Evolutionary conservation across 768 basidiomycete species (phyloP).

Genomic region (Macrolepiota dolichaula): DNA sequence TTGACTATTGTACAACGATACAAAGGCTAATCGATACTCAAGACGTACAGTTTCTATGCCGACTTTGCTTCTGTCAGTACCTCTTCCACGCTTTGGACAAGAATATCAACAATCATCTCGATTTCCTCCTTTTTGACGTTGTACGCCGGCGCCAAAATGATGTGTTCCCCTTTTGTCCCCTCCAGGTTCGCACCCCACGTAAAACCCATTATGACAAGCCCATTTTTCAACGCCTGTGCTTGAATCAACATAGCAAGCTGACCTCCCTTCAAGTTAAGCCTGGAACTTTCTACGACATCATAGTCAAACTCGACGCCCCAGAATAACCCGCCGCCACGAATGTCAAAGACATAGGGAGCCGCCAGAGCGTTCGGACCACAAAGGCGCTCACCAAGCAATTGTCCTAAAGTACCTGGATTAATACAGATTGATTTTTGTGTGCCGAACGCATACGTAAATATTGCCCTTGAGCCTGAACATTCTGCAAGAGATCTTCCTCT

Average conservation of each 20-base stretch:
- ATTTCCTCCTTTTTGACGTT: slow-evolving; percentile 71
- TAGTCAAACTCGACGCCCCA: slow-evolving; percentile 86
- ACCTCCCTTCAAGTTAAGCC: slow-evolving; percentile 47
- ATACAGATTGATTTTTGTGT: background rate
- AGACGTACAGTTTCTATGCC: slow-evolving; percentile 6
- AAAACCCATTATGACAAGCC: slow-evolving; percentile 72
- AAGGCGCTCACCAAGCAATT: slow-evolving; percentile 53
- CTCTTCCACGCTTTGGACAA: slow-evolving; percentile 68
- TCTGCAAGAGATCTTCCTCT: slow-evolving; percentile 67
- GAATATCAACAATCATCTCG: slow-evolving; percentile 59
- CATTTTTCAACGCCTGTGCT: slow-evolving; percentile 62
- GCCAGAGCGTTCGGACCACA: slow-evolving; percentile 51
- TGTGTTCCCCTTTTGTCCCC: slow-evolving; percentile 68
- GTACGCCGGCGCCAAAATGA: slow-evolving; percentile 78
- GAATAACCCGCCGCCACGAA: slow-evolving; percentile 82
- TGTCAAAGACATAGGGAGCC: slow-evolving; percentile 69
- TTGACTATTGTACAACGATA: slow-evolving; percentile 9
- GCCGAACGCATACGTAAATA: slow-evolving; percentile 40
- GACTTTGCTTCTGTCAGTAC: slow-evolving; percentile 38
- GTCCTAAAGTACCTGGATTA: slow-evolving; percentile 22
- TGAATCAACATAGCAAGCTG: slow-evolving; percentile 70
- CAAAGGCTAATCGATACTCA: slow-evolving; percentile 6
- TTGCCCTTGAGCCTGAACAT: slow-evolving; percentile 55
- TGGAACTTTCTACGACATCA: slow-evolving; percentile 33
- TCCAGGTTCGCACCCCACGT: slow-evolving; percentile 65